These are phyloP conservation scores for Penicillium sp. DNA, from an alignment of 2,329 filamentous ascomycete genomes.

Conservation along the genomic window DNA sequence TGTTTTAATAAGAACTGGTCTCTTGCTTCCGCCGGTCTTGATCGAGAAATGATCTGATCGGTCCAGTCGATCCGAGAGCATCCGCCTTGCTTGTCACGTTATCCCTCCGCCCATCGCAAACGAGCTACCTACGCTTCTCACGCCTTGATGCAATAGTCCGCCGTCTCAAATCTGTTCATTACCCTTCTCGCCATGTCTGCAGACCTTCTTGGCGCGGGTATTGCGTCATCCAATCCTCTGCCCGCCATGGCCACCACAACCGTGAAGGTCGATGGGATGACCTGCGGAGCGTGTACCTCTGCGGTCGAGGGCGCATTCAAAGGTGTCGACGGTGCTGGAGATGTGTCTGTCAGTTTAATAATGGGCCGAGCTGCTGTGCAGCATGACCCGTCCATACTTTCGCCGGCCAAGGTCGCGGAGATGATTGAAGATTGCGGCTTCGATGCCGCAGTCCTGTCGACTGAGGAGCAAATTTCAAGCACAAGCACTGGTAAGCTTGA, in stretches of 20 bases:
- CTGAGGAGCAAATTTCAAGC: constrained; percentile 56
- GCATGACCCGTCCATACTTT: constrained; percentile 73
- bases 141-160: constrained; percentile 20
- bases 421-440: constrained; percentile 91
- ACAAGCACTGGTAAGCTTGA: constrained; percentile 33
- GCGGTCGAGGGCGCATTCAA: constrained; percentile 92
- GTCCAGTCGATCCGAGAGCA: constrained; percentile 19
- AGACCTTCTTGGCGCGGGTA: constrained; percentile 17
- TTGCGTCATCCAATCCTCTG: constrained; percentile 16
- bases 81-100: constrained; percentile 20
- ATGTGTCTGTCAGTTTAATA: constrained; percentile 86
- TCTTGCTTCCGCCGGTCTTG: constrained; percentile 3
- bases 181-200: constrained; percentile 18
- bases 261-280: constrained; percentile 81
- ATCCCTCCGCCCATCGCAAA: constrained; percentile 11
- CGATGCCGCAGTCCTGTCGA: constrained; percentile 82
- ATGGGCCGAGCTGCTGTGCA: constrained; percentile 95
- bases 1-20: background rate
- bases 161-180: background rate
- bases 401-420: constrained; percentile 73
- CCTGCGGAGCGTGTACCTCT: constrained; percentile 89
- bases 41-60: constrained; percentile 21
- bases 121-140: background rate
- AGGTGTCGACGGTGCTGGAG: constrained; percentile 74
- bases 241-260: constrained; percentile 82